phyloP scores from a whole-genome alignment of 1,139 yeast species.

The Protomyces macrosporus region DNA sequence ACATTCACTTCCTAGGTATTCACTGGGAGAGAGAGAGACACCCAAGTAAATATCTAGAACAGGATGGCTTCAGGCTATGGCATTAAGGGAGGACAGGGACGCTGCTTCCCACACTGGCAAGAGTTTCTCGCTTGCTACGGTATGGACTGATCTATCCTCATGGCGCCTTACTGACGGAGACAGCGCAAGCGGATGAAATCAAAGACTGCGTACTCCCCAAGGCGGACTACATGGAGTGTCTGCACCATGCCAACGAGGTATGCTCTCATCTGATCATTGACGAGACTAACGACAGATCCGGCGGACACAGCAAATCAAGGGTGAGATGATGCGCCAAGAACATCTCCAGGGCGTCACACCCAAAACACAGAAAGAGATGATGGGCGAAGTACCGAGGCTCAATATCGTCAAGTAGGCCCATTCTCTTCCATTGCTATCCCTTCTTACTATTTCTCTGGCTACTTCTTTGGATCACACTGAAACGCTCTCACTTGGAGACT shows the following conservation, averaged over 20 bases:
- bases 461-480: neutral
- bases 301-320: constrained; percentile 11
- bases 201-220: constrained; percentile 42
- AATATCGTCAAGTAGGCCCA: constrained; percentile 15
- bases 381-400: constrained; percentile 21
- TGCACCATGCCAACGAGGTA: constrained; percentile 47
- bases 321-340: constrained; percentile 19
- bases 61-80: constrained; percentile 42
- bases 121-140: constrained; percentile 15
- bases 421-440: too few relatives aligned
- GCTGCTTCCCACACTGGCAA: constrained; percentile 44
- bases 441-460: too few relatives aligned
- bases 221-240: constrained; percentile 49
- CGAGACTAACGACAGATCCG: neutral
- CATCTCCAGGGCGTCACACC: constrained; percentile 20
- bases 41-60: neutral
- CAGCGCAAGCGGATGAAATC: constrained; percentile 34
- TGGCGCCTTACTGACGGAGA: neutral
- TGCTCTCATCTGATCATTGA: neutral
- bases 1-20: too few relatives aligned
- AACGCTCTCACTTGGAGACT: neutral
- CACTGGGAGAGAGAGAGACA: too few relatives aligned
- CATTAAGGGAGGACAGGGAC: constrained; percentile 46
- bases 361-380: constrained; percentile 21
- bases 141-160: neutral